Evolutionary conservation across 305 asterid genomes (phyloP).

Genomic region (Plantago rigida): DNA sequence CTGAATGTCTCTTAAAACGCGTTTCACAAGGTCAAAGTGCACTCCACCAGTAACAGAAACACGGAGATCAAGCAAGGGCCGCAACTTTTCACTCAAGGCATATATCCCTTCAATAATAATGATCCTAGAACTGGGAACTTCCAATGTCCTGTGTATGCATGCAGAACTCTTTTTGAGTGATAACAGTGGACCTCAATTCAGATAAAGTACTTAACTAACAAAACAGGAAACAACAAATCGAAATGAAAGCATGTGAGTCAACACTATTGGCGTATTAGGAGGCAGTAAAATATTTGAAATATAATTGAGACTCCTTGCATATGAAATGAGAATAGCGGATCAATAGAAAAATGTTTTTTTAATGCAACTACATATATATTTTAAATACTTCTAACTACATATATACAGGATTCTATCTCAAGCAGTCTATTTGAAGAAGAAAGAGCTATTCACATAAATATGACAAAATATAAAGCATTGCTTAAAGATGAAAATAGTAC

Average conservation of each 20-base stretch:
- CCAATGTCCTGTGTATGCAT: constrained; percentile 53
- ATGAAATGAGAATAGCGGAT: neutral
- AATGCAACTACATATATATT: too few species aligned
- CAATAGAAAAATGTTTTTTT: neutral
- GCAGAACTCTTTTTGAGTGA: constrained; percentile 15
- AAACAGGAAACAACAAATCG: too few species aligned
- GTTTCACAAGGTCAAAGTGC: constrained; percentile 94
- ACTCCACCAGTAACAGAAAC: constrained; percentile 98
- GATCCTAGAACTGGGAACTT: constrained; percentile 80
- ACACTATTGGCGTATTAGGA: neutral
- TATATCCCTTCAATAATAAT: constrained; percentile 88
- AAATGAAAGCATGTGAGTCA: too few species aligned
- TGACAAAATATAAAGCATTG: constrained; percentile 16
- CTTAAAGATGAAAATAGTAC: constrained; percentile 7
- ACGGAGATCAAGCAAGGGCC: constrained; percentile 85
- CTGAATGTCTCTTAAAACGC: constrained; percentile 90
- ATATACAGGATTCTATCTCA: too few species aligned
- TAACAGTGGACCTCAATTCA: constrained; percentile 16
- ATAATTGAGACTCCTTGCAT: neutral
- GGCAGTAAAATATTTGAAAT: neutral
- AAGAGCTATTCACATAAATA: neutral
- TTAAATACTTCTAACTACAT: too few species aligned
- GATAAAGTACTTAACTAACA: too few species aligned
- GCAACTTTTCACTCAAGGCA: constrained; percentile 81
- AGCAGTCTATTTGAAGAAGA: neutral